Percentiles rank a stretch among this genome's conserved stretches.
Evolutionary conservation across 371 early-diverging fungal species (phyloP).

Genomic region (Caulochytrium protostelioides): DNA sequence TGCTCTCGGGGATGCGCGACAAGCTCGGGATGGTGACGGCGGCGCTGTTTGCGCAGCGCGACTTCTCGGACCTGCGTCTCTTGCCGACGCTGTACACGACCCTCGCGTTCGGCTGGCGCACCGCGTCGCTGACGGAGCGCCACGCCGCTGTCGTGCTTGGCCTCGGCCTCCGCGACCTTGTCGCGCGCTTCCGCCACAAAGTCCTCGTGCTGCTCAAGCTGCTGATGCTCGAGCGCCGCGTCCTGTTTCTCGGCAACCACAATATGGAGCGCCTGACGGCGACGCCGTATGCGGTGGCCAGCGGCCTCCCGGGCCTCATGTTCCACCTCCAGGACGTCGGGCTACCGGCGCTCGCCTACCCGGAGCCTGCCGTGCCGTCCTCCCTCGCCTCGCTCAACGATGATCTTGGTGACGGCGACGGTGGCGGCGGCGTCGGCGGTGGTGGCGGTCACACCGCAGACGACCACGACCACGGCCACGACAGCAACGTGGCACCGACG

Average conservation of each 20-base stretch:
- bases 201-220: constrained; percentile 51
- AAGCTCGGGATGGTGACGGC: constrained; percentile 54
- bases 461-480: no score
- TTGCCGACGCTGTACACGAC: constrained; percentile 47
- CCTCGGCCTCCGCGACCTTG: constrained; percentile 44
- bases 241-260: constrained; percentile 3
- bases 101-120: constrained; percentile 3
- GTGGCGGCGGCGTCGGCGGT: no score
- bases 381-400: background rate
- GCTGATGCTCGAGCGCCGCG: constrained; percentile 45
- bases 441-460: no score
- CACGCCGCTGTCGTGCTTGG: no score
- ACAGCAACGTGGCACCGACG: no score
- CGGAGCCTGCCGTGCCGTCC: constrained; percentile 2
- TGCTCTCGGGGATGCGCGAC: constrained; percentile 45
- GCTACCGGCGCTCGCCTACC: constrained; percentile 26
- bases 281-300: no score
- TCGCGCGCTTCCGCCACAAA: constrained; percentile 48
- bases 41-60: constrained; percentile 54
- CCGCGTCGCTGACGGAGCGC: background rate
- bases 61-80: constrained; percentile 53
- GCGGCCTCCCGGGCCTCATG: constrained; percentile 30
- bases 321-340: constrained; percentile 42
- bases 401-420: no score
- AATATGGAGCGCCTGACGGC: no score